Evolutionary conservation across 2,329 filamentous ascomycete species (phyloP).

Genomic region (Penicillium sp.): DNA sequence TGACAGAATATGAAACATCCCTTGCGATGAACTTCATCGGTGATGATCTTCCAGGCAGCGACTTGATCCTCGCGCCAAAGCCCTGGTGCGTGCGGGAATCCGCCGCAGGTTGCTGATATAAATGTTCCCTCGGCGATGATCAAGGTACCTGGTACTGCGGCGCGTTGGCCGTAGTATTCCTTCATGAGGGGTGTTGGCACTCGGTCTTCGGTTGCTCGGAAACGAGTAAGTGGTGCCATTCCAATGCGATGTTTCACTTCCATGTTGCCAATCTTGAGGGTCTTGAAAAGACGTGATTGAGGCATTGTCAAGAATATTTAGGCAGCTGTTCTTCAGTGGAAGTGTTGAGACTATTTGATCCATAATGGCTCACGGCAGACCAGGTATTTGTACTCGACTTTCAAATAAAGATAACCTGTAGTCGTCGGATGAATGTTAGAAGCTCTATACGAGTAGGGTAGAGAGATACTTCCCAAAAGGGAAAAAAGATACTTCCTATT

Average conservation of each 20-base stretch:
- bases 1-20: background rate
- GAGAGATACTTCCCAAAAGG: background rate
- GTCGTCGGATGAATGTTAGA: background rate
- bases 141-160: slow-evolving; percentile 52
- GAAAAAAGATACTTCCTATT: background rate
- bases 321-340: background rate
- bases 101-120: slow-evolving; percentile 47
- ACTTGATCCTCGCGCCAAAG: background rate
- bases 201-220: slow-evolving; percentile 49
- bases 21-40: background rate
- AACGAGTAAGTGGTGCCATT: slow-evolving; percentile 50
- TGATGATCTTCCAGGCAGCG: background rate
- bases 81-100: slow-evolving; percentile 25
- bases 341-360: background rate
- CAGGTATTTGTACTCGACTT: background rate
- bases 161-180: slow-evolving; percentile 55
- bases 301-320: background rate
- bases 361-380: no score
- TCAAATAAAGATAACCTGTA: background rate
- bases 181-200: slow-evolving; percentile 41
- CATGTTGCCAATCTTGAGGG: background rate
- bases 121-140: slow-evolving; percentile 58
- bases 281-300: background rate
- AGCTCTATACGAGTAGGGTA: background rate
- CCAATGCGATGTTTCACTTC: slow-evolving; percentile 46